These are phyloP conservation scores for Aureobasidium namibiae DNA, from an alignment of 2,329 filamentous ascomycete species.

Conservation along the genomic window DNA sequence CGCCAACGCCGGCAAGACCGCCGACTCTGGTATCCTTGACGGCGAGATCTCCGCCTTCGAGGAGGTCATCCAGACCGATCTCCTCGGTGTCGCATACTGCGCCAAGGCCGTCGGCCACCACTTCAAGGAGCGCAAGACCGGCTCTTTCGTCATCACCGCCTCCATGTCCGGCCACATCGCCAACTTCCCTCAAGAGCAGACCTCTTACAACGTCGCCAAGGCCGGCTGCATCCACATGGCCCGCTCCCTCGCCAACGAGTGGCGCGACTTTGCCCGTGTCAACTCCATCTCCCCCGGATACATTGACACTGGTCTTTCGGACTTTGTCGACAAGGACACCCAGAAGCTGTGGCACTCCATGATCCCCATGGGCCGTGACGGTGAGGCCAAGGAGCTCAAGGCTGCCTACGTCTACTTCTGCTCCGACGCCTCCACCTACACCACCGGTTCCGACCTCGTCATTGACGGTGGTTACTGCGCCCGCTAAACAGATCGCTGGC, in stretches of 20 bases:
- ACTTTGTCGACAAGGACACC: constrained; percentile 53
- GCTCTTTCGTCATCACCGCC: constrained; percentile 59
- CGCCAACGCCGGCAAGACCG: constrained; percentile 63
- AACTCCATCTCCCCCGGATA: constrained; percentile 62
- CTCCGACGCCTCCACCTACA: constrained; percentile 45
- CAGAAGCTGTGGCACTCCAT: constrained; percentile 52
- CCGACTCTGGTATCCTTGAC: constrained; percentile 60
- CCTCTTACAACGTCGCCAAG: constrained; percentile 58
- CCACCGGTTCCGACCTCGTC: constrained; percentile 42
- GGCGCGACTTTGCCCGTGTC: constrained; percentile 60
- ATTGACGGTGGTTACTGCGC: constrained; percentile 42
- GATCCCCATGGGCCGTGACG: constrained; percentile 54
- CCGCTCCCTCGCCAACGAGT: constrained; percentile 58
- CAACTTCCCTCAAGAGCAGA: constrained; percentile 69
- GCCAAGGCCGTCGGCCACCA: constrained; percentile 81
- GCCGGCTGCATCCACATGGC: constrained; percentile 59
- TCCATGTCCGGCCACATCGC: constrained; percentile 74
- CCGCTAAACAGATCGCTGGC: constrained; percentile 15
- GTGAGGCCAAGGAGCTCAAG: constrained; percentile 58
- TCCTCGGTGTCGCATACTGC: constrained; percentile 79
- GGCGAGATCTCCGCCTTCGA: constrained; percentile 63
- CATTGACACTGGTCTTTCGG: constrained; percentile 59
- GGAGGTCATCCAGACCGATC: constrained; percentile 74
- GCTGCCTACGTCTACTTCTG: constrained; percentile 48
- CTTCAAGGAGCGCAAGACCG: constrained; percentile 58